Conservation (phyloP, 2,329 filamentous ascomycete species). For the Fusarium algeriense region DNA sequence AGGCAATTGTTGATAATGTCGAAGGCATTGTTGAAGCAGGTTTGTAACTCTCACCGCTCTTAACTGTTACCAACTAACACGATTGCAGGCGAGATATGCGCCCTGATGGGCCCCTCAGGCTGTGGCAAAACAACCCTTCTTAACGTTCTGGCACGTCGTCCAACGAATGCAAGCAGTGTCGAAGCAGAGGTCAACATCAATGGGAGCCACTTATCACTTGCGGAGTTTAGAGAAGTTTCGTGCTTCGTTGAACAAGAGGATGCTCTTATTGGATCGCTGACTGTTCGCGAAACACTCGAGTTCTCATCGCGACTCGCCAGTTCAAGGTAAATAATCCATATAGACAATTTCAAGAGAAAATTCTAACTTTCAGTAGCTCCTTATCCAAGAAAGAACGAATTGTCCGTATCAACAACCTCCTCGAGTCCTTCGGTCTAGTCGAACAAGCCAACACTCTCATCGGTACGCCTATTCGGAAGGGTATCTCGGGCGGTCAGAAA, state of each 20-base stretch:
- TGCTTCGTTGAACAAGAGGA: conserved; percentile 92
- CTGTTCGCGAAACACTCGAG: conserved; percentile 81
- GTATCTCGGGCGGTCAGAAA: conserved; percentile 88
- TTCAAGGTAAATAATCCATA: conserved; percentile 57
- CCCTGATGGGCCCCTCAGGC: conserved; percentile 82
- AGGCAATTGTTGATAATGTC: conserved; percentile 72
- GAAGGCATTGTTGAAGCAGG: conserved; percentile 74
- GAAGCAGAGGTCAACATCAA: conserved; percentile 68
- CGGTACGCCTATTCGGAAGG: conserved; percentile 85
- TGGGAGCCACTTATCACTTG: conserved; percentile 64
- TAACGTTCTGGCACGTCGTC: conserved; percentile 76
- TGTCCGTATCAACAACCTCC: conserved; percentile 72
- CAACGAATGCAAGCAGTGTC: conserved; percentile 57
- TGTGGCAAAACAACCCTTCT: conserved; percentile 87
- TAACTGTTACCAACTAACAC: not conserved
- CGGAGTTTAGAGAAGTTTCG: conserved; percentile 73
- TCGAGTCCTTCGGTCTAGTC: conserved; percentile 79
- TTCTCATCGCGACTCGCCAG: conserved; percentile 80
- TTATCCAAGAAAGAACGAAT: conserved; percentile 67
- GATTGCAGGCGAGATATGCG: conserved; percentile 73
- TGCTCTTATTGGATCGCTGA: conserved; percentile 83
- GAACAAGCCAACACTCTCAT: conserved; percentile 78
- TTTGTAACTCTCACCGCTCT: conserved; percentile 43
- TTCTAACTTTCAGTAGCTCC: conserved; percentile 42
- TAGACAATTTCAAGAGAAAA: not conserved